phyloP scores from a whole-genome alignment of 78 protist species.

The Monosiga brevicollis region DNA sequence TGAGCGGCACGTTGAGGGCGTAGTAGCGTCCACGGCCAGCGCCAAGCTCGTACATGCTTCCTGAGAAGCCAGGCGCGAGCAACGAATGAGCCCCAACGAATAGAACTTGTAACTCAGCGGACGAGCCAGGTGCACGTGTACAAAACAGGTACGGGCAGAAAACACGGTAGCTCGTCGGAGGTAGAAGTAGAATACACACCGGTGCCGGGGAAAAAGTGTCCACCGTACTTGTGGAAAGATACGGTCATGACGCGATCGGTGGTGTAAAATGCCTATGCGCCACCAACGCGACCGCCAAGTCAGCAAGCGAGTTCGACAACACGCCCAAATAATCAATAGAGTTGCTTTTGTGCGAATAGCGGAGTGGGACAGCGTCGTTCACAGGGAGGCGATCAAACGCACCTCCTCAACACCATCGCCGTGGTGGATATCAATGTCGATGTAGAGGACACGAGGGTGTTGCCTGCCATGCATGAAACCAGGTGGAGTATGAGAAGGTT shows the following conservation, averaged over 20 bases:
- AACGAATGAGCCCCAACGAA: background rate
- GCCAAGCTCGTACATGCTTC: constrained; percentile 17
- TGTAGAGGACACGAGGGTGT: constrained; percentile 87
- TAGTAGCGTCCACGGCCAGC: constrained; percentile 34
- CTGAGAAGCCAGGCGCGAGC: background rate
- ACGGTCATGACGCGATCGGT: constrained; percentile 93
- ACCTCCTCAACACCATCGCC: constrained; percentile 89
- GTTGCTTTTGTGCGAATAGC: no score
- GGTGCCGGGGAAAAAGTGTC: constrained; percentile 95
- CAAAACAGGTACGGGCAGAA: background rate
- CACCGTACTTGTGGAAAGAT: constrained; percentile 92
- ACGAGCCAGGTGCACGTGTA: background rate
- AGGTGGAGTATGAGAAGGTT: background rate
- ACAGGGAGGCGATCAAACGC: no score
- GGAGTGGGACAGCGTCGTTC: no score
- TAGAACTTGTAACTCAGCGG: background rate
- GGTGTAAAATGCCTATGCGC: constrained; percentile 88
- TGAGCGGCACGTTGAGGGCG: constrained; percentile 91
- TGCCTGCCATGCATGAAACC: constrained; percentile 1
- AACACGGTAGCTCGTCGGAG: background rate
- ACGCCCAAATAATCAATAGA: no score
- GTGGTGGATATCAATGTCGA: constrained; percentile 98
- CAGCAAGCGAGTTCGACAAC: background rate
- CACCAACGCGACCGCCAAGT: constrained; percentile 46
- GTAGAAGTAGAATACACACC: constrained; percentile 54